Conservation (phyloP, 177 flowering plant genomes). For the Tripterygium wilfordii region DNA sequence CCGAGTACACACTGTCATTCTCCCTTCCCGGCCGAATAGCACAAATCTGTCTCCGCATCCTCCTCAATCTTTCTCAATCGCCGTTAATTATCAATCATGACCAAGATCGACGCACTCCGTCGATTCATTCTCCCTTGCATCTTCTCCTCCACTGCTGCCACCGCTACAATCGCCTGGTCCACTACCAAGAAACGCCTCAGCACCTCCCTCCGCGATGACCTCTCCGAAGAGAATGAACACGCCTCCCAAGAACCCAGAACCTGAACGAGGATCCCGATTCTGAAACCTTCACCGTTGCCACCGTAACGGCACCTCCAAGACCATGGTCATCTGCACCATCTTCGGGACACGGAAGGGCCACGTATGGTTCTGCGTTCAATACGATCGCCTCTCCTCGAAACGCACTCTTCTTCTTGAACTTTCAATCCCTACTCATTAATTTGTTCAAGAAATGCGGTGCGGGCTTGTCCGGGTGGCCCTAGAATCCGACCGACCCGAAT, state of each 20-base stretch:
- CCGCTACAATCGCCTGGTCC: constrained; percentile 17
- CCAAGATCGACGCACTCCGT: constrained; percentile 51
- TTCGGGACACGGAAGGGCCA: constrained; percentile 61
- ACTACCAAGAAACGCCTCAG: constrained; percentile 54
- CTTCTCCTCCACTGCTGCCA: constrained; percentile 23
- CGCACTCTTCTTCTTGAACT: constrained; percentile 73
- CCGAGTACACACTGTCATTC: too few species aligned
- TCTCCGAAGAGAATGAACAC: constrained; percentile 7
- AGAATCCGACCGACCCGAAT: constrained; percentile 36
- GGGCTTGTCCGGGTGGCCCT: constrained; percentile 79
- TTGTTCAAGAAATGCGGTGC: constrained; percentile 66
- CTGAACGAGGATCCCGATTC: too few species aligned
- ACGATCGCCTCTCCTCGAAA: constrained; percentile 37
- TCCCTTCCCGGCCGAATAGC: too few species aligned
- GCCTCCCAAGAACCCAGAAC: background rate
- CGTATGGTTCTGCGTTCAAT: constrained; percentile 74
- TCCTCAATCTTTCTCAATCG: too few species aligned
- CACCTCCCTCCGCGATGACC: constrained; percentile 59
- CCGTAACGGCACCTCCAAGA: constrained; percentile 48
- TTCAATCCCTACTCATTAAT: constrained; percentile 45
- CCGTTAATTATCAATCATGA: too few species aligned
- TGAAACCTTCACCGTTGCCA: too few species aligned
- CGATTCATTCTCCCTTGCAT: constrained; percentile 58
- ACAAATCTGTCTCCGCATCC: too few species aligned
- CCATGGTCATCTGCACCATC: constrained; percentile 70